phyloP scores from a whole-genome alignment of 305 asterid species.

The Vinca major region DNA sequence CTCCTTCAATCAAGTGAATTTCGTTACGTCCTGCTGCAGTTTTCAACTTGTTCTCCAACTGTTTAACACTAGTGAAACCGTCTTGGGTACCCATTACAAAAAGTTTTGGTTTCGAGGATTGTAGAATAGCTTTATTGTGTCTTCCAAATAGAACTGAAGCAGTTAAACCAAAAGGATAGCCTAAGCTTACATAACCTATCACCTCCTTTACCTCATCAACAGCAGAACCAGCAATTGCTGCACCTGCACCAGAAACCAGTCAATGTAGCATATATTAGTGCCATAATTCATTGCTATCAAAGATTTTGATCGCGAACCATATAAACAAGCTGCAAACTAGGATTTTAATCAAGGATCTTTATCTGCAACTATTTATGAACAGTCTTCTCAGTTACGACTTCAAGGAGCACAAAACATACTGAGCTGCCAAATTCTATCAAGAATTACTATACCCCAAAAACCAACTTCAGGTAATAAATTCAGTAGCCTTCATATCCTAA shows the following conservation, averaged over 20 bases:
- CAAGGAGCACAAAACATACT: too few relatives aligned
- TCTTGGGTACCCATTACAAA: constrained; percentile 76
- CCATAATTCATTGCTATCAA: neutral
- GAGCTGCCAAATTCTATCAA: too few relatives aligned
- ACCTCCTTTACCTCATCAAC: constrained; percentile 54
- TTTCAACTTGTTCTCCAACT: constrained; percentile 64
- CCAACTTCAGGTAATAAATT: too few relatives aligned
- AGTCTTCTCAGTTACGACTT: too few relatives aligned
- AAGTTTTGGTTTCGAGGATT: constrained; percentile 67
- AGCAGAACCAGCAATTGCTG: constrained; percentile 75
- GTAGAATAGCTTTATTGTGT: constrained; percentile 55
- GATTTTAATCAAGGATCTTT: too few relatives aligned
- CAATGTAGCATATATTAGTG: neutral
- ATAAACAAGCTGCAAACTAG: neutral
- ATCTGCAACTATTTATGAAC: too few relatives aligned
- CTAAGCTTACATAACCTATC: constrained; percentile 57
- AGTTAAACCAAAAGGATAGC: constrained; percentile 63
- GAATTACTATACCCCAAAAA: too few relatives aligned
- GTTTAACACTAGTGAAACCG: constrained; percentile 76
- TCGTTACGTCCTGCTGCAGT: constrained; percentile 45
- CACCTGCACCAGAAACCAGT: constrained; percentile 29
- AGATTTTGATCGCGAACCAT: neutral
- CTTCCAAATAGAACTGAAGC: constrained; percentile 70
- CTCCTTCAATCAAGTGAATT: constrained; percentile 58
- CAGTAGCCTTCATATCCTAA: too few relatives aligned